Percentiles rank a stretch among this genome's conserved stretches.
Evolutionary conservation across 192 early-diverging fungal genomes (phyloP).

Genomic region (Coemansia sp.): DNA sequence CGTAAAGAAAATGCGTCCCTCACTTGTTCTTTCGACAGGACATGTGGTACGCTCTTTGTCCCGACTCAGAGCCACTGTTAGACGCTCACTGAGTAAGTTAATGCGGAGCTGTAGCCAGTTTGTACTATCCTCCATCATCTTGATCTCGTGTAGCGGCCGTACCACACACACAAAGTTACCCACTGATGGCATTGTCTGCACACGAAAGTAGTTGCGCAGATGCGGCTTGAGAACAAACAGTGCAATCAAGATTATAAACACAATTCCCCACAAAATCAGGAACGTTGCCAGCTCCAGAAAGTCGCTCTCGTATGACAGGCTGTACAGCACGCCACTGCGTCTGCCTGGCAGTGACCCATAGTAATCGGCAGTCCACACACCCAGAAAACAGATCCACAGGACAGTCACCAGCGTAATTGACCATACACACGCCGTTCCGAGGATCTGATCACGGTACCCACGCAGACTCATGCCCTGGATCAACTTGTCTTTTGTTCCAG

Average conservation of each 20-base stretch:
- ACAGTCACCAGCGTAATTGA: constrained; percentile 30
- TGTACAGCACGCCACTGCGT: constrained; percentile 54
- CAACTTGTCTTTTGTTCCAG: not conserved
- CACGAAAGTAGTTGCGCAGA: constrained; percentile 69
- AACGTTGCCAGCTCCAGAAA: constrained; percentile 51
- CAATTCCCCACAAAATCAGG: constrained; percentile 53
- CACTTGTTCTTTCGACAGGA: constrained; percentile 23
- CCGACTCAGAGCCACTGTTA: constrained; percentile 26
- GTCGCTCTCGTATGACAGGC: constrained; percentile 56
- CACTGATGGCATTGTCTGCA: constrained; percentile 49
- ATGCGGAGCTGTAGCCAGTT: constrained; percentile 42
- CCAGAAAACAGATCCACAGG: constrained; percentile 50
- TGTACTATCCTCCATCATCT: constrained; percentile 53
- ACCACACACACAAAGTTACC: constrained; percentile 55
- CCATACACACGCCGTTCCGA: constrained; percentile 45
- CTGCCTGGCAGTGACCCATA: constrained; percentile 51
- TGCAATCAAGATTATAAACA: constrained; percentile 45
- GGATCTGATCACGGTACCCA: constrained; percentile 45
- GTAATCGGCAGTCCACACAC: constrained; percentile 57
- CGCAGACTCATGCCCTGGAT: constrained; percentile 15
- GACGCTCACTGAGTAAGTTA: constrained; percentile 38
- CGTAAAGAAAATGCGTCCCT: constrained; percentile 60
- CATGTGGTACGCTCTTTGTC: constrained; percentile 52
- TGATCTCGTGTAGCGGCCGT: constrained; percentile 49
- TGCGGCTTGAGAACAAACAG: constrained; percentile 47